These are phyloP conservation scores for Boeremia exigua DNA, from an alignment of 2,329 filamentous ascomycete species.

Conservation along the genomic window DNA sequence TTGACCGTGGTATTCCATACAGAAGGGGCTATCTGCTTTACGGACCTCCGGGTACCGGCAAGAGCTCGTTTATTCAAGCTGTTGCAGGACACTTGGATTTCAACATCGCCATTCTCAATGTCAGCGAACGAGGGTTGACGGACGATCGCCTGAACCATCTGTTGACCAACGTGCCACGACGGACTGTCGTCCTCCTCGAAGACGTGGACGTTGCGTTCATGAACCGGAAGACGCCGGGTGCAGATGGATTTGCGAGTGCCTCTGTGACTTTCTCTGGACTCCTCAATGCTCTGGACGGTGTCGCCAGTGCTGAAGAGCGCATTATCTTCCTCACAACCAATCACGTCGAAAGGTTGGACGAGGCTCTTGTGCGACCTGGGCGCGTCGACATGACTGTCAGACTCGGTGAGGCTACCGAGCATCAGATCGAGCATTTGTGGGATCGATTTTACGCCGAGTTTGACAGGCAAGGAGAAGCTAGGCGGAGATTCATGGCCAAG, in stretches of 20 bases:
- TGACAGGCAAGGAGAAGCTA: conserved; percentile 68
- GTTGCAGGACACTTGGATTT: conserved; percentile 92
- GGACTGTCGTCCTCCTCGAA: conserved; percentile 83
- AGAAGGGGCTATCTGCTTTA: conserved; percentile 87
- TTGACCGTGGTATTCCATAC: conserved; percentile 93
- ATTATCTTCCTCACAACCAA: conserved; percentile 96
- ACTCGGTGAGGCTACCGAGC: conserved; percentile 84
- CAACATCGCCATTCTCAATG: conserved; percentile 88
- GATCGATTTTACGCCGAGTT: conserved; percentile 91
- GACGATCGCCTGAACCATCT: conserved; percentile 88
- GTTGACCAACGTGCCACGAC: conserved; percentile 80
- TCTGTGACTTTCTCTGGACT: conserved; percentile 95
- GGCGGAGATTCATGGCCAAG: conserved; percentile 72
- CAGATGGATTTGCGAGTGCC: conserved; percentile 83
- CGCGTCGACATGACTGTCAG: conserved; percentile 92
- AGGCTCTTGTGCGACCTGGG: conserved; percentile 87
- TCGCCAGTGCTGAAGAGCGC: conserved; percentile 93
- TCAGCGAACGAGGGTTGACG: conserved; percentile 87
- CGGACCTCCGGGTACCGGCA: conserved; percentile 88
- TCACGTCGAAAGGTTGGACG: conserved; percentile 86
- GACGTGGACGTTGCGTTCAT: conserved; percentile 91
- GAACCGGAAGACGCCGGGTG: conserved; percentile 76
- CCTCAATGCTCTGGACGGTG: conserved; percentile 74
- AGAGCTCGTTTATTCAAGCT: conserved; percentile 95
- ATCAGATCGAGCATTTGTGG: conserved; percentile 89